Base-by-base conservation (phyloP, 495 filamentous ascomycete genomes). In the Penicillium silybi region DNA sequence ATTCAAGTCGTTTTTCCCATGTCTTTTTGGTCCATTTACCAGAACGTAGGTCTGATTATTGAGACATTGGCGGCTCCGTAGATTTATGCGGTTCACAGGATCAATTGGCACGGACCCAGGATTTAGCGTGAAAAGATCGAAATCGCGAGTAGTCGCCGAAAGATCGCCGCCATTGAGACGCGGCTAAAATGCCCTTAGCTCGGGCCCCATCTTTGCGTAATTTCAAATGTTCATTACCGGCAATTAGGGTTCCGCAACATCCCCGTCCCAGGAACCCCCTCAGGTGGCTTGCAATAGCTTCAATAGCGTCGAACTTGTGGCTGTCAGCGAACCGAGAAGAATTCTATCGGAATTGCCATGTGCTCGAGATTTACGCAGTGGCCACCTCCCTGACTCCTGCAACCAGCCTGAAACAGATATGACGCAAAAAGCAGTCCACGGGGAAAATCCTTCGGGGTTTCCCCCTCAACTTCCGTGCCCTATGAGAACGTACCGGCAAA, bases 271-370 rank as follows among this genome's bases (percentile, higher is more conserved):
- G 25, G 8, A 35, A 6, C 20, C 18, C 13, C 11, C 32, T 15
- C 9, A n/a, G 18, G 51, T 54, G 40, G 51, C 51, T 37, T 44
- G 32, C 19, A 11, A 54, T 43, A 54, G 16, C 39, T 43, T 41
- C 51, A 54, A 54, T 54, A 48, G 51, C 32, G 19, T 26, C 40
- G 39, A 29, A 4, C 20, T 23, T 1, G 26, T 47, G 50, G 43
- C 50, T 35, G 43, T 26, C 32, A 11, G 22, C 13, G 23, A 13
- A 15, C 26, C 11, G 2, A 41, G 17, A 17, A 4, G 15, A 13
- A 15, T 19, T 10, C 41, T 23, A 20, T 43, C 20, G 41, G 18
- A 41, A 32, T 4, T 0, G 37, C 37, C 37, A 39, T 18, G 37
- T 39, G 37, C 29, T 15, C 11, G 1, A n/a, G n/a, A n/a, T n/a